Conservation (phyloP, 2,329 filamentous ascomycete species). For the Colletotrichum salicis region DNA sequence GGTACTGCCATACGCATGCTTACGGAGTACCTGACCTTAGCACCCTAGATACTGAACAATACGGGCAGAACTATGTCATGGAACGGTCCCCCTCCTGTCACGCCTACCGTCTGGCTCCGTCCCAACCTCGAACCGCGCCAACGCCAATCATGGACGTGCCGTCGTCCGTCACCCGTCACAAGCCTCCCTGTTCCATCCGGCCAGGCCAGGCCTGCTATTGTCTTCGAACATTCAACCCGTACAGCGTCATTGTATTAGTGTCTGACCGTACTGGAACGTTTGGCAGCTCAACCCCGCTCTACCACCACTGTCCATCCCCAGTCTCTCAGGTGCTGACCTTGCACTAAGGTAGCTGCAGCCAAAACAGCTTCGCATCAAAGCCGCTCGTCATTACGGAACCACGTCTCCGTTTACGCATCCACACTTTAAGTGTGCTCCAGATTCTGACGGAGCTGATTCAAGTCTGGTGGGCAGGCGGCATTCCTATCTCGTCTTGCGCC, state of each 20-base stretch:
- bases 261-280: constrained; percentile 16
- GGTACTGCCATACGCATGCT: too few species aligned
- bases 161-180: constrained; percentile 1
- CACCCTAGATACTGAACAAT: not conserved
- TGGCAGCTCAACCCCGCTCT: constrained; percentile 16
- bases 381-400: constrained; percentile 22
- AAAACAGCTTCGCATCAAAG: not conserved
- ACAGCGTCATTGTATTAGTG: not conserved
- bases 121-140: constrained; percentile 1
- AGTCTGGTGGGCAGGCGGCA: constrained; percentile 9
- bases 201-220: not conserved
- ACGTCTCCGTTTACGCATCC: constrained; percentile 18
- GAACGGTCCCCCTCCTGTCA: constrained; percentile 27
- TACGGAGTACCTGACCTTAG: not conserved
- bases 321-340: not conserved
- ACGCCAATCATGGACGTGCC: constrained; percentile 20
- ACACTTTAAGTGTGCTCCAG: constrained; percentile 8
- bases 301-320: not conserved
- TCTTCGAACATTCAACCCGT: not conserved
- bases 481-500: constrained; percentile 20
- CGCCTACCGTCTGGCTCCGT: constrained; percentile 31
- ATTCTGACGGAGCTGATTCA: constrained; percentile 21
- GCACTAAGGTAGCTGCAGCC: not conserved
- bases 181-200: not conserved
- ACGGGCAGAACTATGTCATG: constrained; percentile 23